Evolutionary conservation across 495 filamentous ascomycete genomes (phyloP).

Genomic region (Trichoderma asperelloides): DNA sequence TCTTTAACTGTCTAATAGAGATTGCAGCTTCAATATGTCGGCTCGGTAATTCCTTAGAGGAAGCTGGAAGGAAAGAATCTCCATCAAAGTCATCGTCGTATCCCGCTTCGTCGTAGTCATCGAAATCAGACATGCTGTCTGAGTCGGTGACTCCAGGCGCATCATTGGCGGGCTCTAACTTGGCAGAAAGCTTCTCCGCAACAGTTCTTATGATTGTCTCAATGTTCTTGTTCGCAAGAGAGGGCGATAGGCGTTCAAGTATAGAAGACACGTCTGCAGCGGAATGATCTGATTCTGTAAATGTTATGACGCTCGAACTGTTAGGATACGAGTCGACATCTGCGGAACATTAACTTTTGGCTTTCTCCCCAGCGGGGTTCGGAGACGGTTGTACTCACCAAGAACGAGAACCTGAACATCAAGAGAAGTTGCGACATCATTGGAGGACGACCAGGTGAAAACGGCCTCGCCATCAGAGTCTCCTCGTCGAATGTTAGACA

Average conservation of each 20-base stretch:
- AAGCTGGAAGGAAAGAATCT: not conserved
- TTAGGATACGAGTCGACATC: conserved; percentile 59
- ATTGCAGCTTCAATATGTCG: not conserved
- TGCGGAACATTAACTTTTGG: conserved; percentile 14
- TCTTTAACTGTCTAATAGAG: not conserved
- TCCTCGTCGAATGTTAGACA: conserved; percentile 5
- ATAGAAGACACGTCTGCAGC: not conserved
- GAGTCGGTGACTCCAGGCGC: not conserved
- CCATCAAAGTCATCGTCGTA: not conserved
- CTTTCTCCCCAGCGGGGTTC: not conserved
- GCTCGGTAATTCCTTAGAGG: not conserved
- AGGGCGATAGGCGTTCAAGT: not conserved
- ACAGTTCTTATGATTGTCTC: not conserved
- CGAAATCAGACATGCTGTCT: not conserved
- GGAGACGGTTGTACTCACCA: not conserved
- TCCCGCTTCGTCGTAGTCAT: not conserved
- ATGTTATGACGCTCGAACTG: conserved; percentile 51
- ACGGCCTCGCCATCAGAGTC: conserved; percentile 23
- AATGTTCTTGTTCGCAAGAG: not conserved
- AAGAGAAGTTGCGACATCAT: conserved; percentile 13
- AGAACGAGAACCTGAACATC: conserved; percentile 15
- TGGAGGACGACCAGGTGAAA: conserved; percentile 19
- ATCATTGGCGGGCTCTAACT: not conserved
- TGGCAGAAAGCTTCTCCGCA: not conserved
- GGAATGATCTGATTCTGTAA: conserved; percentile 42